These are phyloP conservation scores for Tolypocladium nubicola DNA, from an alignment of 2,329 filamentous ascomycete genomes.

Conservation along the genomic window DNA sequence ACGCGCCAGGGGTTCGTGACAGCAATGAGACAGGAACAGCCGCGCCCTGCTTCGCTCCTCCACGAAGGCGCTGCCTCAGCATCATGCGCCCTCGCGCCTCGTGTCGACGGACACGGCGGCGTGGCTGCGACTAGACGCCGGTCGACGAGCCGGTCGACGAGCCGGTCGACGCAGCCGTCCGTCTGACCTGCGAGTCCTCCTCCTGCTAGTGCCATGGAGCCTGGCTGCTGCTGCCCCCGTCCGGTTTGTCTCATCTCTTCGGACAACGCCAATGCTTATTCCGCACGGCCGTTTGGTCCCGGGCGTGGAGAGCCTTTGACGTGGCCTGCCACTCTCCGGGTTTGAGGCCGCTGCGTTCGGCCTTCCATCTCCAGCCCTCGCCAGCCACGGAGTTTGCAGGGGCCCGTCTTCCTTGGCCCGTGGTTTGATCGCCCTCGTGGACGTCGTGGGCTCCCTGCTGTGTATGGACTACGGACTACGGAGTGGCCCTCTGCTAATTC, in stretches of 20 bases:
- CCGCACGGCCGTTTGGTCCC: not conserved
- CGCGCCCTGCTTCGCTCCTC: not conserved
- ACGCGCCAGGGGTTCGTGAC: constrained; percentile 1
- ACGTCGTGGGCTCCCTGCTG: not conserved
- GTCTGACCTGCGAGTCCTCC: not conserved
- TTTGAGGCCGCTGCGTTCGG: not conserved
- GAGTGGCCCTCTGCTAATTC: not conserved
- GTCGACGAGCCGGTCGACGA: too few relatives aligned
- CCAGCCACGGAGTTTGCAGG: not conserved
- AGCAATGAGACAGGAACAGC: constrained; percentile 1
- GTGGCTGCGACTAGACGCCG: too few relatives aligned
- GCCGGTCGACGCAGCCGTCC: not conserved
- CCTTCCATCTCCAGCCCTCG: not conserved
- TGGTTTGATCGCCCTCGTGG: not conserved
- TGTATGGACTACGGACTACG: not conserved
- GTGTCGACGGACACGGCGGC: not conserved
- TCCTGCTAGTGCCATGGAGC: not conserved
- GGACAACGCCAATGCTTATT: not conserved
- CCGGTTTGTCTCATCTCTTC: not conserved
- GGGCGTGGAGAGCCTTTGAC: not conserved
- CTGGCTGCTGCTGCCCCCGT: not conserved
- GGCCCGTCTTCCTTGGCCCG: not conserved
- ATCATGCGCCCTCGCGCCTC: not conserved
- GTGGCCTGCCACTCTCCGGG: not conserved
- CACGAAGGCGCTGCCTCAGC: not conserved